Evolutionary conservation across 352 stramenopile species (phyloP), one percentile per base, ranked within the genome.

Genomic region (Phytophthora ohioensis): DNA sequence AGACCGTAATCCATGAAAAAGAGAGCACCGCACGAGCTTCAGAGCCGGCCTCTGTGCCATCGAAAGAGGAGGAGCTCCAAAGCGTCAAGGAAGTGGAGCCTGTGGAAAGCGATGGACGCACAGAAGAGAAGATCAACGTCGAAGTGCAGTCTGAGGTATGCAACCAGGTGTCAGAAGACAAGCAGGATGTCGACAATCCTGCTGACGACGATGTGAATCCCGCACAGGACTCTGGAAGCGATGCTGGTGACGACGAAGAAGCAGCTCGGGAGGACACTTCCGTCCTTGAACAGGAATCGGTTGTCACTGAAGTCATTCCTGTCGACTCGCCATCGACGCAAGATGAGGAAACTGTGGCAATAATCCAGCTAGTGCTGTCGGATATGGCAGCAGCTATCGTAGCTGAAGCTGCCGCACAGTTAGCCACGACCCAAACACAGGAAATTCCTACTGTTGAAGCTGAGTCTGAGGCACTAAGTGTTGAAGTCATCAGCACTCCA

Each of bases 71-170:
- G 30, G 61, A 66, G 32, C 11, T 54, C 1, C 49, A 51, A 46
- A 57, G 31, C 6, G 45, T n/a, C 17, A 54, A 73, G 41, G 60
- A 69, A 30, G 64, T 71, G 11, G 64, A 69, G 21, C 61, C 59
- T 13, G 63, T 54, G 4, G 53, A 78, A 41, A 69, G 41, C 11
- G 56, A 60, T 4, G 46, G 48, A 3, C 45, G 30, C 7, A 36
- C 56, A 5, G 51, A 59, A 4, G 58, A 69, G 11, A 62, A 69
- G 12, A 21, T 52, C 4, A 55, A 70, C 0, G 54, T 38, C 9
- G 38, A 69, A 17, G 31, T 74, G 12, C 30, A 57, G 4, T 3
- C 56, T 27, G 75, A 82, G 62, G 76, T 75, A 64, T 78, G 73
- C 63, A 68, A 69, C 43, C 60, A 75, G 7, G 17, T 70, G 52